Evolutionary conservation across 2,329 filamentous ascomycete genomes (phyloP).

Genomic region (Colletotrichum cuscutae): DNA sequence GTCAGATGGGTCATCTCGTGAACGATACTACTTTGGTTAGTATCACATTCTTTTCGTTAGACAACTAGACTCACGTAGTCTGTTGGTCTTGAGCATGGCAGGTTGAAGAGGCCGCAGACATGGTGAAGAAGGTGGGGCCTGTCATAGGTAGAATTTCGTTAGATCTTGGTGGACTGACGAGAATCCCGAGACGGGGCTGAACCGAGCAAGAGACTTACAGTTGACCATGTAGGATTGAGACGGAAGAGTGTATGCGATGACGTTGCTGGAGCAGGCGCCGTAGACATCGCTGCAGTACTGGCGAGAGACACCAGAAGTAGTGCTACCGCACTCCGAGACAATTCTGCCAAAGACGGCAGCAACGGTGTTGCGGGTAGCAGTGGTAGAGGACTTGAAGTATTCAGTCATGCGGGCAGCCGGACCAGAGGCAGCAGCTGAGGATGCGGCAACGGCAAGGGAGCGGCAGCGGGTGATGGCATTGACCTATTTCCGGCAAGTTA

Average conservation of each 20-base stretch:
- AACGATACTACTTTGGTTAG: conserved; percentile 49
- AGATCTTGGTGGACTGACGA: neutral
- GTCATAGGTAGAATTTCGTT: neutral
- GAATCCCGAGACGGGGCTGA: neutral
- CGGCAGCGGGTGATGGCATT: conserved; percentile 66
- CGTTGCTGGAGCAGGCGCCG: conserved; percentile 56
- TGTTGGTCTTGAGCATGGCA: conserved; percentile 53
- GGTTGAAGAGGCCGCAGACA: conserved; percentile 10
- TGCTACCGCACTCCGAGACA: conserved; percentile 64
- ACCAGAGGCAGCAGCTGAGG: conserved; percentile 60
- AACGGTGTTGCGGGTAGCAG: conserved; percentile 58
- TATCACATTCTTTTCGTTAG: neutral
- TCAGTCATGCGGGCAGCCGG: conserved; percentile 61
- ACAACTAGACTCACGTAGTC: conserved; percentile 53
- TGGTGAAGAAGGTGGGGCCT: conserved; percentile 23
- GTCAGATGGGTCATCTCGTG: conserved; percentile 74
- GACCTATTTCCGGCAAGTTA: conserved; percentile 26
- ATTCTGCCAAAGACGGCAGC: conserved; percentile 61
- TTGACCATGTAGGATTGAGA: conserved; percentile 66
- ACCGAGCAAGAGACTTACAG: conserved; percentile 48
- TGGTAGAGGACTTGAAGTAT: conserved; percentile 70
- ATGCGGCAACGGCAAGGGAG: conserved; percentile 62
- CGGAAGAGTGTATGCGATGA: conserved; percentile 72
- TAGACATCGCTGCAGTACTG: conserved; percentile 71
- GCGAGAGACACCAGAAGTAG: conserved; percentile 56